Evolutionary conservation across 2,329 filamentous ascomycete genomes (phyloP).

Genomic region (Calcarisporium arbuscula): DNA sequence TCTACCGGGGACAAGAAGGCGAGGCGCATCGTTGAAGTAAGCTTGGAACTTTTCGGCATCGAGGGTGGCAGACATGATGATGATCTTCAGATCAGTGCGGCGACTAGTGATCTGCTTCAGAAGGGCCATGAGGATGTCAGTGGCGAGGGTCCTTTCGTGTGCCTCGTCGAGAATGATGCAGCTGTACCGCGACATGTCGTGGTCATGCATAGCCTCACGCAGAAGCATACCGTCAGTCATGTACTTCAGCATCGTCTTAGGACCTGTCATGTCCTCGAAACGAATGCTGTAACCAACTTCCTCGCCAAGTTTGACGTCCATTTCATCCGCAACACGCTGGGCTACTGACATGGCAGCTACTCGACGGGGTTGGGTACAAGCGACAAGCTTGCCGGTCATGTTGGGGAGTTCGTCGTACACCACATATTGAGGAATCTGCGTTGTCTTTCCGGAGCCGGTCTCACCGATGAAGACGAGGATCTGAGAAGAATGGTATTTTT

Average conservation of each 20-base stretch:
- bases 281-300: conserved; percentile 98
- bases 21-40: conserved; percentile 91
- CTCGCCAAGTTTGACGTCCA: conserved; percentile 87
- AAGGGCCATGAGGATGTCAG: conserved; percentile 94
- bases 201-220: conserved; percentile 93
- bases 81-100: conserved; percentile 88
- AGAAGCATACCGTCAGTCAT: conserved; percentile 99
- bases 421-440: conserved; percentile 97
- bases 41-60: conserved; percentile 97
- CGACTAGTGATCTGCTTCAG: conserved; percentile 82
- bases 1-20: conserved; percentile 88
- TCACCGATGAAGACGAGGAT: conserved; percentile 98
- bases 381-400: conserved; percentile 78
- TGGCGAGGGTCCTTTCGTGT: conserved; percentile 94
- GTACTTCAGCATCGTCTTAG: conserved; percentile 92
- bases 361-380: conserved; percentile 94
- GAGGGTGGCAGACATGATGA: conserved; percentile 97
- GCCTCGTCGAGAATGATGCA: conserved; percentile 98
- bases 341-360: conserved; percentile 98
- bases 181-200: conserved; percentile 85
- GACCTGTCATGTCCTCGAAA: conserved; percentile 90
- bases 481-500: conserved; percentile 87
- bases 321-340: conserved; percentile 93
- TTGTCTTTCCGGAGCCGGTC: conserved; percentile 98
- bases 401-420: conserved; percentile 95